Percentiles rank a stretch among this genome's conserved stretches.
Conservation (phyloP, 352 stramenopile genomes). For the Phytophthora tentaculata region DNA sequence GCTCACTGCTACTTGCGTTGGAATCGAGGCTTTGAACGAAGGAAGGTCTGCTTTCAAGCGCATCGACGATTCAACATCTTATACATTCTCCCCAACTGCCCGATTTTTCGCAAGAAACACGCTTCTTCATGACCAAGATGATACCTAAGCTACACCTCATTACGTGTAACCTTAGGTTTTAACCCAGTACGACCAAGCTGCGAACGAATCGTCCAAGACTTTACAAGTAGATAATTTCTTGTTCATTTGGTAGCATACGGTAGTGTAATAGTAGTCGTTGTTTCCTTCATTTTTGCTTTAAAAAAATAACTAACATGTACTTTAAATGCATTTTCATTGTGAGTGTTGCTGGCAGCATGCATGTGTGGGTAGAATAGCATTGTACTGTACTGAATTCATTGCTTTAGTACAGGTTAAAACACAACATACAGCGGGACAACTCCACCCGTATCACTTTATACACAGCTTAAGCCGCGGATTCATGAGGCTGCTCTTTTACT, state of each 20-base stretch:
- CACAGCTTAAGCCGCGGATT: constrained; percentile 17
- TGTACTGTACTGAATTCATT: constrained; percentile 22
- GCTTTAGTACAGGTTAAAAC: constrained; percentile 24
- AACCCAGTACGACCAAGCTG: not conserved
- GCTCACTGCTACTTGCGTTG: not conserved
- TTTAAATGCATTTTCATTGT: not conserved
- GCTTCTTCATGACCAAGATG: not conserved
- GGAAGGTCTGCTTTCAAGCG: not conserved
- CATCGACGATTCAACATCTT: not conserved
- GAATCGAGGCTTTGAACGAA: constrained; percentile 5
- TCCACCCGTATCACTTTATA: constrained; percentile 14
- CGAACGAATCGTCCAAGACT: too few species aligned
- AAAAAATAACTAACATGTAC: constrained; percentile 5
- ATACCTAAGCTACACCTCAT: constrained; percentile 8
- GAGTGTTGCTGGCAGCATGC: not conserved
- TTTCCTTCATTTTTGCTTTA: too few species aligned
- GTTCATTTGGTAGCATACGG: too few species aligned
- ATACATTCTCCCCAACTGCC: too few species aligned
- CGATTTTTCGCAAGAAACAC: too few species aligned
- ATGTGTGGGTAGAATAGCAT: not conserved
- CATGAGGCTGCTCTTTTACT: constrained; percentile 24
- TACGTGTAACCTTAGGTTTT: constrained; percentile 1
- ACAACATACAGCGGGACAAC: constrained; percentile 20
- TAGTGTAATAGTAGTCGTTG: too few species aligned
- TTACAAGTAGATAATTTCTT: too few species aligned